Conservation (phyloP, 441 rosid genomes). For the Gossypium davidsonii region DNA sequence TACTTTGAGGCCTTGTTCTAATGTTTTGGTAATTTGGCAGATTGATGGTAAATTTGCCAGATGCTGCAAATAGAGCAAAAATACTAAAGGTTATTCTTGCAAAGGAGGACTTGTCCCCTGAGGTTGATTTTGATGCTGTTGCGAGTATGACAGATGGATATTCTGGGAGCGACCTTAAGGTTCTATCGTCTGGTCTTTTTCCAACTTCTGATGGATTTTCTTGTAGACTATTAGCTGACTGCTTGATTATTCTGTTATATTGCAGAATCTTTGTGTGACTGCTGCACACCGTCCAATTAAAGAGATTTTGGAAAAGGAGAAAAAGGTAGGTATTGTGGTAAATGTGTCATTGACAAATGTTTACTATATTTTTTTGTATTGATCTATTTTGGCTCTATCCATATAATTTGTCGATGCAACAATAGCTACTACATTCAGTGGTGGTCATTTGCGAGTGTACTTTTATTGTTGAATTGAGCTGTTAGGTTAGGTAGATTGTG, state of each 20-base stretch:
- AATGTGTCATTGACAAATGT: background rate
- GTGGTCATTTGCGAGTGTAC: background rate
- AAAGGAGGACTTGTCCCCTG: constrained; percentile 73
- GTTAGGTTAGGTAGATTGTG: background rate
- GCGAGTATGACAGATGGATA: constrained; percentile 85
- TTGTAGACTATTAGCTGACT: background rate
- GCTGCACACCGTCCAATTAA: constrained; percentile 77
- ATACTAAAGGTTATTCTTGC: constrained; percentile 75
- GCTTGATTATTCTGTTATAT: constrained; percentile 4
- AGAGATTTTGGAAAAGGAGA: constrained; percentile 68
- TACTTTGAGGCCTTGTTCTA: background rate
- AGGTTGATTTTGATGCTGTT: constrained; percentile 64
- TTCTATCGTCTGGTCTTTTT: constrained; percentile 25
- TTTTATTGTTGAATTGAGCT: background rate
- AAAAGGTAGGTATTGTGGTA: constrained; percentile 35
- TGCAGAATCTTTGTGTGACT: constrained; percentile 68
- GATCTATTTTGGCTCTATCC: background rate
- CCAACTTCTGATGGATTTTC: background rate
- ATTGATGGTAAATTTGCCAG: constrained; percentile 88
- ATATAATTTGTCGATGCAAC: background rate
- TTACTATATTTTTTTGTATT: background rate
- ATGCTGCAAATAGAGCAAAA: constrained; percentile 79
- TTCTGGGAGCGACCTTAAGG: constrained; percentile 94
- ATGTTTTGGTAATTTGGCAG: constrained; percentile 26
- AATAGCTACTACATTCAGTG: background rate